Evolutionary conservation across 169 alveolate genomes (phyloP).

Genomic region (Eimeria praecox): DNA sequence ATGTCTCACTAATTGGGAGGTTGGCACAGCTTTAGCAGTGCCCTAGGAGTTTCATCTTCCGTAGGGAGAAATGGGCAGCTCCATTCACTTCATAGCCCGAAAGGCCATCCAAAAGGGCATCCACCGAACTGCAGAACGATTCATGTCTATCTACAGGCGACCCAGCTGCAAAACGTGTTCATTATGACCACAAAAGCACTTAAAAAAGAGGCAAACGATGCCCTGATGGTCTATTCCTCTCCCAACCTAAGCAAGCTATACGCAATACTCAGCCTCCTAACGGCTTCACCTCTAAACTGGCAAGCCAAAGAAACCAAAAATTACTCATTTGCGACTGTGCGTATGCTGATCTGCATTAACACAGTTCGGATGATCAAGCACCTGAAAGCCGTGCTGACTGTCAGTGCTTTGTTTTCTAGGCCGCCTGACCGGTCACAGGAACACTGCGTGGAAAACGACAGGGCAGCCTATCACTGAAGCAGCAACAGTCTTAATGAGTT

Average conservation of each 20-base stretch:
- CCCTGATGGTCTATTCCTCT: neutral
- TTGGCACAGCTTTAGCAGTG: neutral
- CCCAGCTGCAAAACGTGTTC: neutral
- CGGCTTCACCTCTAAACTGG: neutral
- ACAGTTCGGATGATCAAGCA: neutral
- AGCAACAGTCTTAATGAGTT: slow-evolving; percentile 35
- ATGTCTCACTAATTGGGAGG: neutral
- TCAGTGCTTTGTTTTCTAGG: neutral
- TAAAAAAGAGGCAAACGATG: neutral
- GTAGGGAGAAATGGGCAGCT: neutral
- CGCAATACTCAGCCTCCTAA: neutral
- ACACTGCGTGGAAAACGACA: neutral
- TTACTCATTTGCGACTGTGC: neutral
- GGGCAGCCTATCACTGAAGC: slow-evolving; percentile 42
- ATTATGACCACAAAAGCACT: neutral
- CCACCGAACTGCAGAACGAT: neutral
- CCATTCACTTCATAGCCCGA: neutral
- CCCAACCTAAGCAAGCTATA: neutral
- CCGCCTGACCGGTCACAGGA: neutral
- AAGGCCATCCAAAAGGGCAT: neutral
- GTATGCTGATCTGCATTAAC: neutral
- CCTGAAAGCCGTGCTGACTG: neutral
- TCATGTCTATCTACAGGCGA: neutral
- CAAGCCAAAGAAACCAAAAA: neutral
- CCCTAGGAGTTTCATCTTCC: neutral